Percentiles rank a stretch among this genome's conserved stretches.
Conservation (phyloP, 2,329 filamentous ascomycete genomes). For the Fusarium nodosum region DNA sequence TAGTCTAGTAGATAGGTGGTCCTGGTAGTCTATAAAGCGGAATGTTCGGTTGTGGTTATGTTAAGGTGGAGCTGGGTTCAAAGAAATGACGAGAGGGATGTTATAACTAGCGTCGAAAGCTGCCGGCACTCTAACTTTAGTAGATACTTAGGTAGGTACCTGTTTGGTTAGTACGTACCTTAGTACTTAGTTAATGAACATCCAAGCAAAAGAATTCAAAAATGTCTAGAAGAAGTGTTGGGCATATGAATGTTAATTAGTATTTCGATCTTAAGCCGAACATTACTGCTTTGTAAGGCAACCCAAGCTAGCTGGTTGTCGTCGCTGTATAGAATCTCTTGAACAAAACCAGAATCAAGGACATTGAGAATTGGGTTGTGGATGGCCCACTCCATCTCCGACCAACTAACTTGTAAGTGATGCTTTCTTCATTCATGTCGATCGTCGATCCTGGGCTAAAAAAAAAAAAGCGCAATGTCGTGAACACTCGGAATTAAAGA, state of each 20-base stretch:
- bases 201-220: not conserved
- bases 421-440: not conserved
- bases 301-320: no score
- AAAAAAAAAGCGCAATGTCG: not conserved
- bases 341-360: not conserved
- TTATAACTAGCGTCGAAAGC: slow-evolving; percentile 17
- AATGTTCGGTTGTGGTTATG: slow-evolving; percentile 20
- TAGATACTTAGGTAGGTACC: no score
- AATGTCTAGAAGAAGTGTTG: not conserved
- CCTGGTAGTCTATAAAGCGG: slow-evolving; percentile 6
- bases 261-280: not conserved
- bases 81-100: slow-evolving; percentile 1
- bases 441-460: slow-evolving; percentile 34
- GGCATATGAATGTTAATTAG: slow-evolving; percentile 14
- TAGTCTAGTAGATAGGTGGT: no score
- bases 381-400: slow-evolving; percentile 12
- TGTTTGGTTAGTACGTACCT: no score
- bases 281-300: not conserved
- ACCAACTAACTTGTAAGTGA: not conserved
- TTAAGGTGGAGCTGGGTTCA: slow-evolving; percentile 7
- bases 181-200: not conserved
- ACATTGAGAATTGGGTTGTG: not conserved
- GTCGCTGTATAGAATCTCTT: not conserved
- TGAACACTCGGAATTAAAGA: slow-evolving; percentile 9
- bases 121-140: slow-evolving; percentile 12